Evolutionary conservation across 1,284 basidiomycete genomes (phyloP), one percentile per base, ranked within the genome.

Genomic region (Phylloboletellus chloephorus): DNA sequence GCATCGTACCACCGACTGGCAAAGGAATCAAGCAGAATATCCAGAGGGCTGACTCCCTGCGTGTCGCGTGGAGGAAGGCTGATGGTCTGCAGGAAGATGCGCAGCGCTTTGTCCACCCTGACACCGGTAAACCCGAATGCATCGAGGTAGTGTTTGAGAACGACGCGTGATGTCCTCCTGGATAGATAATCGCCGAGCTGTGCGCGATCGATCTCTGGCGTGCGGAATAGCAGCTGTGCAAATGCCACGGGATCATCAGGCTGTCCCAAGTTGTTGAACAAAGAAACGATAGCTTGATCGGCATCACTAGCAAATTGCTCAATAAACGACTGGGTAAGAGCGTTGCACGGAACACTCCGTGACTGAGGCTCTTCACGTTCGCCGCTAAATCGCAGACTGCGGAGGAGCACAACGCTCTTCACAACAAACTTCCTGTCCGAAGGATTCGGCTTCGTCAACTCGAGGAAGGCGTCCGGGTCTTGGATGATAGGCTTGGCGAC

Each of bases 1-100:
- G 86, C 83, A 44, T 86, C 82, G 51, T 88, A 87, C 88, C 93
- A 98, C 19, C 87, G 76, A 48, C 78, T 74, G 6, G 92, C 88
- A 58, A 98, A 94, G 8, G 83, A 78, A 60, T 97, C 92, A 26
- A 89, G 72, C 1, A 89, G 69, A 46, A 77, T 74, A 43, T 88
- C 82, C 24, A 83, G 56, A 2, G 78, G 67, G 34, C 57, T 68
- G 31, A 67, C 56, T 45, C 69, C 68, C 36, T 70, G 67, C 3
- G 61, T 51, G 24, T 62, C 52, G 31, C 79, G 76, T 17, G 69
- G 60, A 11, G 89, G 81, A 25, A 91, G 63, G 54, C 86, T 74
- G 39, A 98, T 61, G 16, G 91, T 81, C 54, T 92, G 76, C 42
- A 98, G 66, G 67, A 98, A 92, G 36, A 86, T 77, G 28, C 96